phyloP scores from a whole-genome alignment of 148 eudicot genomes.

The Cornus suecica region DNA sequence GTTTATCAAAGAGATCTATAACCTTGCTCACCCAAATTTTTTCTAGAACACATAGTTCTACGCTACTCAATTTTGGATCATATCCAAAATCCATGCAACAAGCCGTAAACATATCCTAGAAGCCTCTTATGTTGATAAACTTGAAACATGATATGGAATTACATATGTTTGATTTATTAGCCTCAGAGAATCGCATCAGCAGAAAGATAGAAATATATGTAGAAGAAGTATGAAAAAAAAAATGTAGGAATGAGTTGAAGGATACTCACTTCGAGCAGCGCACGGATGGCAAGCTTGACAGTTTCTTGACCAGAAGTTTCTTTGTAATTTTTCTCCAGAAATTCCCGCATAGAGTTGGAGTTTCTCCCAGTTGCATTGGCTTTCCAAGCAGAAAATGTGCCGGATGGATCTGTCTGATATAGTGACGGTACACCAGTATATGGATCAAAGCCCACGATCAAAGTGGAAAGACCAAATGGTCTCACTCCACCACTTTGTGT shows the following conservation, averaged over 20 bases:
- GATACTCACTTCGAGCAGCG: slow-evolving; percentile 76
- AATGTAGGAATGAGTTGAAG: neutral
- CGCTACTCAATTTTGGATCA: neutral
- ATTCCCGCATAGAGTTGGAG: slow-evolving; percentile 89
- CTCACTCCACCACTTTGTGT: slow-evolving; percentile 99
- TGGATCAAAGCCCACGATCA: slow-evolving; percentile 97
- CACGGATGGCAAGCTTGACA: slow-evolving; percentile 87
- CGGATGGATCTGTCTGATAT: slow-evolving; percentile 99
- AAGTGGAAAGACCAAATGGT: slow-evolving; percentile 98
- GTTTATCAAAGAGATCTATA: neutral
- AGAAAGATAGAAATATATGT: neutral
- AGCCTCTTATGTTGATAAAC: neutral
- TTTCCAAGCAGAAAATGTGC: slow-evolving; percentile 99
- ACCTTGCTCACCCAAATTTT: neutral
- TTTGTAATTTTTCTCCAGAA: slow-evolving; percentile 89
- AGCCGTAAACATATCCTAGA: neutral
- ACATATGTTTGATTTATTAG: neutral
- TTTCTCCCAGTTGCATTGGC: slow-evolving; percentile 99
- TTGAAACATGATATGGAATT: neutral
- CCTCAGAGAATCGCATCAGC: neutral
- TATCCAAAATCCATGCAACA: neutral
- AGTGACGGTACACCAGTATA: slow-evolving; percentile 74
- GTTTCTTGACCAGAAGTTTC: slow-evolving; percentile 98
- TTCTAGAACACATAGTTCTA: neutral
- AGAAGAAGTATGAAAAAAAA: neutral